Evolutionary conservation across 768 basidiomycete species (phyloP).

Genomic region (Pleurotus eryngii): DNA sequence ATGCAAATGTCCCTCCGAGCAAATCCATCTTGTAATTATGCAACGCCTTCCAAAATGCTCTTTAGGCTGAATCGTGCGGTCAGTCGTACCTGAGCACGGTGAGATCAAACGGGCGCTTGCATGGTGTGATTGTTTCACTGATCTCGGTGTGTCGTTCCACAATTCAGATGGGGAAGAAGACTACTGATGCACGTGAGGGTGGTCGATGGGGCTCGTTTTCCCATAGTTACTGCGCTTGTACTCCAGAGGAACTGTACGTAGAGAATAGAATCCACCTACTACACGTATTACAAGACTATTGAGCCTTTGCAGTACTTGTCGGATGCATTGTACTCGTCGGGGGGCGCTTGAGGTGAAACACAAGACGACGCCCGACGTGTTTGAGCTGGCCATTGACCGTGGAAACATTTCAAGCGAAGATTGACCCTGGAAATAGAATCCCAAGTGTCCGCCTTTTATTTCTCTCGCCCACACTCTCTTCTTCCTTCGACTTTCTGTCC

Average conservation of each 20-base stretch:
- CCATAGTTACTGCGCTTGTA: slow-evolving; percentile 3
- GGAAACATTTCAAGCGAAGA: background rate
- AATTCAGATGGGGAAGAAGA: background rate
- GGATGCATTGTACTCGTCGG: too few species aligned
- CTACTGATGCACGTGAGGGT: slow-evolving; percentile 4
- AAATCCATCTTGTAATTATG: background rate
- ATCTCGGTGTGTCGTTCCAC: background rate
- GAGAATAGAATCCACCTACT: too few species aligned
- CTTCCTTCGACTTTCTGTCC: slow-evolving; percentile 6
- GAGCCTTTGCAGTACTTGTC: too few species aligned
- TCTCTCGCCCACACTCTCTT: background rate
- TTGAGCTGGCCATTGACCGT: slow-evolving; percentile 4
- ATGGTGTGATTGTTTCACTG: slow-evolving; percentile 7
- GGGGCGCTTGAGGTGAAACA: too few species aligned
- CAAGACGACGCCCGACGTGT: background rate
- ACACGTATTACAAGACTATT: too few species aligned
- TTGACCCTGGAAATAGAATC: slow-evolving; percentile 1
- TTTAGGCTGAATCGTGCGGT: too few species aligned
- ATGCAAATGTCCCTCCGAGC: background rate
- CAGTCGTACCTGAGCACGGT: background rate
- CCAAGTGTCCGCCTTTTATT: slow-evolving; percentile 3
- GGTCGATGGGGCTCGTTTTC: slow-evolving; percentile 1
- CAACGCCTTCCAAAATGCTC: background rate
- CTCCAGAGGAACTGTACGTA: background rate
- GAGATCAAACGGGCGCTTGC: slow-evolving; percentile 6